Evolutionary conservation across 305 asterid species (phyloP).

Genomic region (Petunia hybrid): DNA sequence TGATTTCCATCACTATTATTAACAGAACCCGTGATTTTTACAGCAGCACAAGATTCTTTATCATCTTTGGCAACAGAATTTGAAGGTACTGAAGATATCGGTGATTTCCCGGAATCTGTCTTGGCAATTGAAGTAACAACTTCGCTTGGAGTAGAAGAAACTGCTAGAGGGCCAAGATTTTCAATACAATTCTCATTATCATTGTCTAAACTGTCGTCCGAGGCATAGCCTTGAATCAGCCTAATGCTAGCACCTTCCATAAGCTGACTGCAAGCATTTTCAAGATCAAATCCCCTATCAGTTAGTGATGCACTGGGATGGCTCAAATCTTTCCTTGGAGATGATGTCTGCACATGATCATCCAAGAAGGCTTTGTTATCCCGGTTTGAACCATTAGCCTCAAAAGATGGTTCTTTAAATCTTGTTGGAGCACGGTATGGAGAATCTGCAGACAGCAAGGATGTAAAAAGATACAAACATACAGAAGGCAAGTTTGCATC

Average conservation of each 20-base stretch:
- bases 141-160: conserved; percentile 33
- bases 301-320: conserved; percentile 42
- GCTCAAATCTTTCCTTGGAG: conserved; percentile 39
- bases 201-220: conserved; percentile 58
- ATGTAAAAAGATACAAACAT: conserved; percentile 39
- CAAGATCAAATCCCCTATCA: conserved; percentile 43
- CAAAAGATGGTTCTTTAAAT: conserved; percentile 38
- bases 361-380: conserved; percentile 41
- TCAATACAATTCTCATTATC: conserved; percentile 46
- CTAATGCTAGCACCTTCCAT: conserved; percentile 51
- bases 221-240: conserved; percentile 68
- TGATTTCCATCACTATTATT: conserved; percentile 40
- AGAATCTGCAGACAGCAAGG: conserved; percentile 47
- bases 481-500: conserved; percentile 32
- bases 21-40: conserved; percentile 42
- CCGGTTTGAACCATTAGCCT: conserved; percentile 43
- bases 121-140: conserved; percentile 33
- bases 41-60: conserved; percentile 34
- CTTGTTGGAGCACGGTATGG: conserved; percentile 39
- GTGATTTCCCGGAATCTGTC: conserved; percentile 25
- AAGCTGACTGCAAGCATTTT: conserved; percentile 51
- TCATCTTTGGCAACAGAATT: conserved; percentile 41
- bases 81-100: conserved; percentile 30
- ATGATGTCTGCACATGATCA: conserved; percentile 38
- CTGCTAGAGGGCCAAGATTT: conserved; percentile 40